Evolutionary conservation across 495 filamentous ascomycete species (phyloP), one percentile per base, ranked within the genome.

Genomic region (Hyaloscypha hepaticicola): DNA sequence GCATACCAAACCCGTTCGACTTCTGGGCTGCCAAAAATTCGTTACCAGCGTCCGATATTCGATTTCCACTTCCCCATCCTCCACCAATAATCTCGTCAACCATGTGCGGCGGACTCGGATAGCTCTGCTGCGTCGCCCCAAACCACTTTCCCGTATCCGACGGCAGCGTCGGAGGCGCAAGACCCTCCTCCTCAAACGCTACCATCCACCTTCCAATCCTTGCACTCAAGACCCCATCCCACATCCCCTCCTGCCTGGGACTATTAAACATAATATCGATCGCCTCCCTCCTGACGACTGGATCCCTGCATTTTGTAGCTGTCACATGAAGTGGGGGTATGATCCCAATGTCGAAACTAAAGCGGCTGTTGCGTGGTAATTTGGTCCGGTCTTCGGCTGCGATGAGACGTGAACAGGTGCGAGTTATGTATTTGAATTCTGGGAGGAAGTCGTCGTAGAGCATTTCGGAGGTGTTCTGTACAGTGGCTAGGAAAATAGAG

Each of bases 161-260:
- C 96, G 95, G 87, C 93, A 95, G 85, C 83, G 91, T 71, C 85
- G 94, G 76, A 90, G 85, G 84, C 73, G 96, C 75, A 90, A 96
- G 72, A 0, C 62, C 67, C 8, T 69, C 64, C 48, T 72, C 70
- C 38, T 72, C 70, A 21, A 60, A 66, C 0, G 21, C 21, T 5
- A 61, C 62, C 1, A 72, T 57, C 65, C 70, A 72, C 3, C 52
- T 25, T 11, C 62, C 64, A 24, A 69, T 60, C 28, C 67, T 51
- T 0, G 64, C 70, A 38, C 38, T 63, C 12, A 72, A n/a, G 1
- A 69, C 49, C 0, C 67, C 50, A 58, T 83, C 77, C 76, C 77
- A 83, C 14, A 82, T 71, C 0, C 81, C 82, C 69, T 85, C 82
- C 65, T 80, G 79, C n/a, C 78, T 69, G 2, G 73, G 74, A n/a